These are phyloP conservation scores for Aspergillus puulaauensis DNA, from an alignment of 2,329 filamentous ascomycete genomes.

Conservation along the genomic window DNA sequence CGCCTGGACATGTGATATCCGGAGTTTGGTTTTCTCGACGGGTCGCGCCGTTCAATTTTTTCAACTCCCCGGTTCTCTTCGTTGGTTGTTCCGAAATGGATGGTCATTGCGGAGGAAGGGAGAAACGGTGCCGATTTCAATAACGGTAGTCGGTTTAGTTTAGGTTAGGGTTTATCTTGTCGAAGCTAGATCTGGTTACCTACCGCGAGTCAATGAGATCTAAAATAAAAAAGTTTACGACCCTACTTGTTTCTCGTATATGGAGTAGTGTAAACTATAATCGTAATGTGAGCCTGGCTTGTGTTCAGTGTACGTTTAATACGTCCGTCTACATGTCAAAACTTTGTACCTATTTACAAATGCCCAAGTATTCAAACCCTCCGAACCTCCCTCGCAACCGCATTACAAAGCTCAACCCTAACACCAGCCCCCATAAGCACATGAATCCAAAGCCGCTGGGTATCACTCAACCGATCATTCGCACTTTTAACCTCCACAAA, in stretches of 20 bases:
- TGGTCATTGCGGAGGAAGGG: background rate
- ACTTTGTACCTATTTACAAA: background rate
- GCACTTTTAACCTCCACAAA: slow-evolving; percentile 79
- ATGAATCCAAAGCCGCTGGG: slow-evolving; percentile 95
- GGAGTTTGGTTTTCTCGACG: background rate
- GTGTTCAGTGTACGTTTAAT: background rate
- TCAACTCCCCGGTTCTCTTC: background rate
- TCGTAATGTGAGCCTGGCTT: too few relatives aligned
- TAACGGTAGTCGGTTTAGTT: background rate
- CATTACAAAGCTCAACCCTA: slow-evolving; percentile 75
- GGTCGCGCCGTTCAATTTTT: background rate
- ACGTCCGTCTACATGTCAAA: background rate
- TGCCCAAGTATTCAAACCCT: background rate
- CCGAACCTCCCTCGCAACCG: slow-evolving; percentile 57
- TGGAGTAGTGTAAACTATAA: too few relatives aligned
- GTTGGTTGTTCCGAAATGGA: slow-evolving; percentile 2
- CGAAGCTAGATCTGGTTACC: background rate
- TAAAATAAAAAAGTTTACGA: slow-evolving; percentile 2
- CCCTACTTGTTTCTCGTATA: background rate
- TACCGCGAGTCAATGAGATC: slow-evolving; percentile 5
- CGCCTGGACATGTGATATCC: background rate
- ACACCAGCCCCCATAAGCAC: slow-evolving; percentile 83
- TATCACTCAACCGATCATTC: slow-evolving; percentile 93
- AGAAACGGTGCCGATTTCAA: background rate
- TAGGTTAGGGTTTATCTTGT: background rate